Conservation (phyloP, 2,329 filamentous ascomycete species). For the Ascochyta koolunga region DNA sequence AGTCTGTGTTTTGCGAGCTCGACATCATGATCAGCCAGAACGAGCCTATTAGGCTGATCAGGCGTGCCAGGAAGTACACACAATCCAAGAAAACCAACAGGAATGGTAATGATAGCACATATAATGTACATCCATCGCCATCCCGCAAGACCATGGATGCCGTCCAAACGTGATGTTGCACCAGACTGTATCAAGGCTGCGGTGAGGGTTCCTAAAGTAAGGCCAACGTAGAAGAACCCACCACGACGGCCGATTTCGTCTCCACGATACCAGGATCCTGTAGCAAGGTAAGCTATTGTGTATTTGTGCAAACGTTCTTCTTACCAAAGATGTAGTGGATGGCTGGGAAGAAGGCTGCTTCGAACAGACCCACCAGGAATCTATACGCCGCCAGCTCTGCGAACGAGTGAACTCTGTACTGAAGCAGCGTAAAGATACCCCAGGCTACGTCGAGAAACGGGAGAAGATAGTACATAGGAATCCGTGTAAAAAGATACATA, state of each 20-base stretch:
- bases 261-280: slow-evolving; percentile 58
- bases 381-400: slow-evolving; percentile 60
- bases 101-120: slow-evolving; percentile 60
- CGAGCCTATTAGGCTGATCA: slow-evolving; percentile 56
- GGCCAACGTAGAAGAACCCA: slow-evolving; percentile 59
- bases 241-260: slow-evolving; percentile 54
- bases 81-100: slow-evolving; percentile 58
- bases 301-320: neutral
- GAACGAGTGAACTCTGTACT: slow-evolving; percentile 58
- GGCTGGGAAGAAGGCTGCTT: slow-evolving; percentile 52
- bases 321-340: slow-evolving; percentile 37
- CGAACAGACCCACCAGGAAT: slow-evolving; percentile 62
- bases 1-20: slow-evolving; percentile 55
- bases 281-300: neutral
- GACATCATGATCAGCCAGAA: slow-evolving; percentile 57
- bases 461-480: slow-evolving; percentile 58
- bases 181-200: slow-evolving; percentile 55
- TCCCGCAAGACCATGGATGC: slow-evolving; percentile 51
- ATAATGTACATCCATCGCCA: slow-evolving; percentile 49
- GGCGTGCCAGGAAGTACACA: slow-evolving; percentile 60
- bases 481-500: slow-evolving; percentile 55
- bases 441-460: slow-evolving; percentile 60
- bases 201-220: slow-evolving; percentile 59
- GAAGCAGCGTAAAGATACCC: slow-evolving; percentile 63
- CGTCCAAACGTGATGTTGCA: slow-evolving; percentile 61